Conservation (phyloP, 2,329 filamentous ascomycete genomes). For the Albophoma yamanashiensis region DNA sequence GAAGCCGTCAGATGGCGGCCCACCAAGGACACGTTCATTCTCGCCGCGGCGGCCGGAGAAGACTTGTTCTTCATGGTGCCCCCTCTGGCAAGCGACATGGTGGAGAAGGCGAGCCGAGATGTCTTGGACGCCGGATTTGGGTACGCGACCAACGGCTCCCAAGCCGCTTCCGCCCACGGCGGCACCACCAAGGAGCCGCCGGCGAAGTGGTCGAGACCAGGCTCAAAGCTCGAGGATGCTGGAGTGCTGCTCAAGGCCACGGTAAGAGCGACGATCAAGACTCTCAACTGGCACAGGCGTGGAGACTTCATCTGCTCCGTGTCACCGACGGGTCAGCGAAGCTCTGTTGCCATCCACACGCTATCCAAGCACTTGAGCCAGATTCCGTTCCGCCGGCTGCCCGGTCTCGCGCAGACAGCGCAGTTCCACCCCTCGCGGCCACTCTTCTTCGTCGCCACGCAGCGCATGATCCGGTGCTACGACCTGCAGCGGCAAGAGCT, state of each 20-base stretch:
- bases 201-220: conserved; percentile 76
- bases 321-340: conserved; percentile 66
- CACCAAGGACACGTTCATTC: conserved; percentile 64
- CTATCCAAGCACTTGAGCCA: conserved; percentile 92
- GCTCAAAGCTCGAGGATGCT: conserved; percentile 59
- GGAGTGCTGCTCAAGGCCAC: conserved; percentile 74
- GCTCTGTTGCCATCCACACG: conserved; percentile 87
- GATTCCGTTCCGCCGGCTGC: conserved; percentile 72
- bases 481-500: conserved; percentile 87
- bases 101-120: conserved; percentile 64
- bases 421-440: conserved; percentile 92
- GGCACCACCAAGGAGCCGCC: conserved; percentile 60
- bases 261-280: conserved; percentile 71
- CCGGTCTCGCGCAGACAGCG: conserved; percentile 72
- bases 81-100: conserved; percentile 58
- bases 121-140: conserved; percentile 86
- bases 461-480: conserved; percentile 86
- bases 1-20: conserved; percentile 87
- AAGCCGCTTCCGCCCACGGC: conserved; percentile 27
- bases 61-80: conserved; percentile 79
- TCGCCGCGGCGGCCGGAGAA: conserved; percentile 78
- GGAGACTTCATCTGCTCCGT: conserved; percentile 94
- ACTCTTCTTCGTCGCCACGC: conserved; percentile 91
- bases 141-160: conserved; percentile 62
- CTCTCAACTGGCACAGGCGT: conserved; percentile 84